A percentile compares a stretch with the other conserved stretches of the same genome.
Evolutionary conservation across 495 filamentous ascomycete genomes (phyloP).

Genomic region (Podospora didyma): DNA sequence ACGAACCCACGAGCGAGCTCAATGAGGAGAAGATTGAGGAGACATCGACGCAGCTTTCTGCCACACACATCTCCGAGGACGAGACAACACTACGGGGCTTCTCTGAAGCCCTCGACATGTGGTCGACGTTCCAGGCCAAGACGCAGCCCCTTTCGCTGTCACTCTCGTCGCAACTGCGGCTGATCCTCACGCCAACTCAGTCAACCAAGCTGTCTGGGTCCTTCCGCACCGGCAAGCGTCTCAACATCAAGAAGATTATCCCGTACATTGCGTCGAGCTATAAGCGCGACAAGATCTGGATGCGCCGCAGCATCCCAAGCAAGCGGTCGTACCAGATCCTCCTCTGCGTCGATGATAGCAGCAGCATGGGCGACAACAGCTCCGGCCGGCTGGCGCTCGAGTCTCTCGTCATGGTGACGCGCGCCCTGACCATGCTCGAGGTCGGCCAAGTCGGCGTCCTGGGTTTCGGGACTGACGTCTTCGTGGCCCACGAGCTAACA

Average conservation of each 20-base stretch:
- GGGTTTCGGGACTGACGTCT: constrained; percentile 80
- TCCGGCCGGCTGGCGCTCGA: constrained; percentile 71
- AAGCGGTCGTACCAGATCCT: constrained; percentile 96
- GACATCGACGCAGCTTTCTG: constrained; percentile 69
- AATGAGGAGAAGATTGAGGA: constrained; percentile 60
- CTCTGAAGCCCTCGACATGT: constrained; percentile 70
- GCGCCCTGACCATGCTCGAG: constrained; percentile 84
- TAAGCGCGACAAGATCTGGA: constrained; percentile 99
- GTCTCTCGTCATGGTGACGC: constrained; percentile 82
- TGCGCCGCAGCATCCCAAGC: constrained; percentile 83
- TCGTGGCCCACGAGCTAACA: constrained; percentile 85
- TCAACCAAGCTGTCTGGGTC: constrained; percentile 96
- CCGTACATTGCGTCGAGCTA: constrained; percentile 96
- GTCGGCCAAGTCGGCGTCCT: constrained; percentile 85
- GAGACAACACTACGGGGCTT: constrained; percentile 29
- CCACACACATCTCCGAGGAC: constrained; percentile 58
- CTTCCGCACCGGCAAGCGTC: constrained; percentile 94
- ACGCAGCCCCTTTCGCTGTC: constrained; percentile 83
- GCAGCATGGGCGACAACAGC: constrained; percentile 76
- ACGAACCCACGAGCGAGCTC: constrained; percentile 25
- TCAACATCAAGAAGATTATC: constrained; percentile 99
- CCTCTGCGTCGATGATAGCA: constrained; percentile 93
- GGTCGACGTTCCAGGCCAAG: constrained; percentile 75
- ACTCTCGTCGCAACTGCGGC: constrained; percentile 86
- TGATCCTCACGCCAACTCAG: constrained; percentile 90